phyloP scores from a whole-genome alignment of 306 rosid species.

The Begonia fuchsioides region DNA sequence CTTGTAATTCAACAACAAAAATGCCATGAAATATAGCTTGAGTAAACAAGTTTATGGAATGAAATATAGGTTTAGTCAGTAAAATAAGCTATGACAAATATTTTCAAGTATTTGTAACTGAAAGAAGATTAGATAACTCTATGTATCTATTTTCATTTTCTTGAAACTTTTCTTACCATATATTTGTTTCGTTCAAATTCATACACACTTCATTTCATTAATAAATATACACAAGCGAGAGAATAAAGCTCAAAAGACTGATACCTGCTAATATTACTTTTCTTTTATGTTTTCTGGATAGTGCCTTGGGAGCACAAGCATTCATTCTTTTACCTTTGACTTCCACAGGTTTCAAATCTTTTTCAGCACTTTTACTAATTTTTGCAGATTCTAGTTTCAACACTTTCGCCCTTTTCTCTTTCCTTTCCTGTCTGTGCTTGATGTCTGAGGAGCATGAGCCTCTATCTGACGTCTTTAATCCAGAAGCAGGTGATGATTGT shows the following conservation, averaged over 20 bases:
- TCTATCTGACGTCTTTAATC: conserved; percentile 23
- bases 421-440: conserved; percentile 21
- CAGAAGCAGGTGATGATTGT: conserved; percentile 18
- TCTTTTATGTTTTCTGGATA: conserved; percentile 14
- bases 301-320: conserved; percentile 29
- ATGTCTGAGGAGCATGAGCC: conserved; percentile 23
- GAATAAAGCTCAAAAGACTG: conserved; percentile 2
- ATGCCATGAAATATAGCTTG: not conserved
- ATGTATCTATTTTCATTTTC: not conserved
- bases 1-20: not conserved
- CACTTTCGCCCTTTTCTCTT: conserved; percentile 36
- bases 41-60: too few species aligned
- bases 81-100: too few species aligned
- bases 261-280: conserved; percentile 22
- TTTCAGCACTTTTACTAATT: conserved; percentile 18
- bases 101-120: not conserved
- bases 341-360: conserved; percentile 10
- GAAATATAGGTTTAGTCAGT: too few species aligned
- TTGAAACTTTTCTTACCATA: not conserved
- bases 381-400: conserved; percentile 28
- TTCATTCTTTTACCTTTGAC: conserved; percentile 22
- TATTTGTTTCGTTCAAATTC: too few species aligned
- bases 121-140: not conserved
- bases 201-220: too few species aligned
- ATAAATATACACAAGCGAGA: conserved; percentile 2